A percentile compares a stretch with the other conserved stretches of the same genome.
phyloP scores from a whole-genome alignment of 768 basidiomycete species.

The Hygrocybe punicea region DNA sequence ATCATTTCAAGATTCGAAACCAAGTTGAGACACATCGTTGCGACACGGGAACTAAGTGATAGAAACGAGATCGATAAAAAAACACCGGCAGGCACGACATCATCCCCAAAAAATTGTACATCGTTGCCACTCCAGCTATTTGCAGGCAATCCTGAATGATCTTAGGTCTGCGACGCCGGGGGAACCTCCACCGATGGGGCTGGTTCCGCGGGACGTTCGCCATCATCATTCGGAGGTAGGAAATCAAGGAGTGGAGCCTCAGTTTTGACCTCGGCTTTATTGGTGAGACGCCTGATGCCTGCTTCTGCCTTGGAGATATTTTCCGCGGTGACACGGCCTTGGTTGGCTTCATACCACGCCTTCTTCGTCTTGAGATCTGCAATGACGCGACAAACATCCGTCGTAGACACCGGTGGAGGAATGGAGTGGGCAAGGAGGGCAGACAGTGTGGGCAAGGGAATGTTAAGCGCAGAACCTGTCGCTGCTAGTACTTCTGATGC shows the following conservation, averaged over 20 bases:
- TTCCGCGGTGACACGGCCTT: slow-evolving; percentile 72
- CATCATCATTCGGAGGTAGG: neutral
- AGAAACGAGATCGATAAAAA: no score
- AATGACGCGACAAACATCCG: slow-evolving; percentile 78
- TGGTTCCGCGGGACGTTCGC: no score
- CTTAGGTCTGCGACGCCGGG: no score
- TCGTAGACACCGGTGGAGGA: slow-evolving; percentile 73
- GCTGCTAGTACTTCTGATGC: slow-evolving; percentile 33
- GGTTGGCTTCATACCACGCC: slow-evolving; percentile 92
- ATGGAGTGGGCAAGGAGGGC: slow-evolving; percentile 88
- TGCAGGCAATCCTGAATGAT: no score
- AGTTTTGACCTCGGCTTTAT: slow-evolving; percentile 35
- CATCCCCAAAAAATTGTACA: no score
- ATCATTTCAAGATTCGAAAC: no score
- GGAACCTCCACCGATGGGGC: no score
- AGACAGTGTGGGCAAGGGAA: slow-evolving; percentile 81
- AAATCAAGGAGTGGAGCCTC: slow-evolving; percentile 15
- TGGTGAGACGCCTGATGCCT: slow-evolving; percentile 62
- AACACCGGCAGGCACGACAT: no score
- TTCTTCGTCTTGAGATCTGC: slow-evolving; percentile 93
- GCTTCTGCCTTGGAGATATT: slow-evolving; percentile 78
- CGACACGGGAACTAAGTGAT: no score
- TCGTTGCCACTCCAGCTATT: no score
- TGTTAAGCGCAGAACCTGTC: slow-evolving; percentile 48
- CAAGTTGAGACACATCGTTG: no score